Evolutionary conservation across 345 rosid genomes (phyloP).

Genomic region (Melaleuca quinquenervia): DNA sequence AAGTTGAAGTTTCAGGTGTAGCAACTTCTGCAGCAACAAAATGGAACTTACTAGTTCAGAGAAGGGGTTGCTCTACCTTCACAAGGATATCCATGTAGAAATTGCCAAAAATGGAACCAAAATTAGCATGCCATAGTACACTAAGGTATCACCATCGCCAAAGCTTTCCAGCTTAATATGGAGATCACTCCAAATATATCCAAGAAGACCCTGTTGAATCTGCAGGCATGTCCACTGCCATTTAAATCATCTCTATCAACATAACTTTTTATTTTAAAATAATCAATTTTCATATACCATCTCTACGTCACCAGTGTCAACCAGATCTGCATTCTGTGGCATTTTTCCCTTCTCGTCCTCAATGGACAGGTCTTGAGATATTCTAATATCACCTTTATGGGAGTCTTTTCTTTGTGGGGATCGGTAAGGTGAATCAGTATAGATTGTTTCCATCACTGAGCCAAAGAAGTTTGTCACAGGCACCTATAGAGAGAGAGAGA

Average conservation of each 20-base stretch:
- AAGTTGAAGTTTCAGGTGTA: not conserved
- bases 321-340: conserved; percentile 5
- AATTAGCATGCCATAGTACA: conserved; percentile 45
- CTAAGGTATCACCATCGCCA: conserved; percentile 43
- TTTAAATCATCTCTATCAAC: not conserved
- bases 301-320: conserved; percentile 15
- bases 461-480: conserved; percentile 96
- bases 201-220: conserved; percentile 35
- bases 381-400: conserved; percentile 9
- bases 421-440: conserved; percentile 65
- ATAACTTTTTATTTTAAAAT: not conserved
- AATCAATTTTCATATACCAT: not conserved
- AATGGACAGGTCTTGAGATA: conserved; percentile 14
- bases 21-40: not conserved
- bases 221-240: conserved; percentile 13
- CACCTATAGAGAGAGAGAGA: conserved; percentile 36
- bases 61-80: not conserved
- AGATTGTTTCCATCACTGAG: conserved; percentile 90
- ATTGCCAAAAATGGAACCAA: conserved; percentile 40
- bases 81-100: conserved; percentile 26
- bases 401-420: conserved; percentile 23
- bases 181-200: conserved; percentile 17
- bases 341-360: conserved; percentile 13
- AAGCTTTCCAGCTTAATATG: conserved; percentile 21
- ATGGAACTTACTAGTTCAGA: not conserved